Conservation (phyloP, 495 filamentous ascomycete genomes). For the Neurospora sp. region DNA sequence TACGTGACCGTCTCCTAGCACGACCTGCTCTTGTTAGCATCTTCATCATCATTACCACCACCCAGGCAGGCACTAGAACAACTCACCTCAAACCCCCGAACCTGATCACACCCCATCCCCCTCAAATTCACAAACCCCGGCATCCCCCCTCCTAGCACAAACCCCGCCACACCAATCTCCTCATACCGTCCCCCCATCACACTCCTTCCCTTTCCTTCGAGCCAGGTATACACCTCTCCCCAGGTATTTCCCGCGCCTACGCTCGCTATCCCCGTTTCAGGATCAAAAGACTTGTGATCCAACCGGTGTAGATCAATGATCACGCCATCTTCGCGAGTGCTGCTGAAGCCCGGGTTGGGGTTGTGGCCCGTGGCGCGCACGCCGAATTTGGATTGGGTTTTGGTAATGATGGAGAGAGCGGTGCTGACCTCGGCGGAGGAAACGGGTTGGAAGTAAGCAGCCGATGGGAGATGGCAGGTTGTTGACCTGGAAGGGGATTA, state of each 20-base stretch:
- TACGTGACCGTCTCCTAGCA: conserved; percentile 27
- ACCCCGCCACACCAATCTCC: conserved; percentile 46
- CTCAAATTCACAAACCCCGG: conserved; percentile 35
- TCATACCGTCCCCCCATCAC: conserved; percentile 44
- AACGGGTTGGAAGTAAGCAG: background rate
- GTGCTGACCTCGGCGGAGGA: background rate
- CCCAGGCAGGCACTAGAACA: no score
- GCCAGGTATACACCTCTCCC: conserved; percentile 33
- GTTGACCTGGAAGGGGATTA: background rate
- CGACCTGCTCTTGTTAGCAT: conserved; percentile 10
- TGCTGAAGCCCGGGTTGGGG: background rate
- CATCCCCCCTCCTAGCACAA: conserved; percentile 45
- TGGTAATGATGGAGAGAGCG: background rate
- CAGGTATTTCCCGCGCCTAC: background rate
- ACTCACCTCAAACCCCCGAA: conserved; percentile 34
- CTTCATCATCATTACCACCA: no score
- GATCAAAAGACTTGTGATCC: background rate
- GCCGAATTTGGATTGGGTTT: background rate
- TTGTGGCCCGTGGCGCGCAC: background rate
- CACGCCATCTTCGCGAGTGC: background rate
- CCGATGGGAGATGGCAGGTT: background rate
- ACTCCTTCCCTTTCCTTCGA: conserved; percentile 31
- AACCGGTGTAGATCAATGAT: background rate
- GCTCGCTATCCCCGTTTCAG: background rate
- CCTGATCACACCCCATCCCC: conserved; percentile 42